These are phyloP conservation scores for Gnomoniopsis sp. DNA, from an alignment of 2,329 filamentous ascomycete species.

Conservation along the genomic window DNA sequence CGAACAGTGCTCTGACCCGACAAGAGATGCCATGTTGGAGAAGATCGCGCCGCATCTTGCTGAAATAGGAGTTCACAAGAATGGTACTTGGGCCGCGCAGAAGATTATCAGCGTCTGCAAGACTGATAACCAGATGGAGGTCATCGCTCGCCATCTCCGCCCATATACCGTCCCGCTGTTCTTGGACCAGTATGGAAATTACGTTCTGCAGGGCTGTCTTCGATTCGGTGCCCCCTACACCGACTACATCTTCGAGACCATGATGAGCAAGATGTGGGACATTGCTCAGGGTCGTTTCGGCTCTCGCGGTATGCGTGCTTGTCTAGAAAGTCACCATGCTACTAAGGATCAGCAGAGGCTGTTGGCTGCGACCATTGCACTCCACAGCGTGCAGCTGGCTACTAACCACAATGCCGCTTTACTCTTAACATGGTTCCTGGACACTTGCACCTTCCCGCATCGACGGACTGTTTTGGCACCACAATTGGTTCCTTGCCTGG, in stretches of 20 bases:
- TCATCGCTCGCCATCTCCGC: slow-evolving; percentile 80
- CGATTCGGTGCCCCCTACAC: slow-evolving; percentile 88
- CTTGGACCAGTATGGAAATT: slow-evolving; percentile 97
- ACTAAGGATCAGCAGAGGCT: slow-evolving; percentile 94
- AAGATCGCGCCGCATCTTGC: slow-evolving; percentile 89
- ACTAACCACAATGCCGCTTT: slow-evolving; percentile 95
- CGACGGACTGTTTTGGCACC: slow-evolving; percentile 90
- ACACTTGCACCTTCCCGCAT: slow-evolving; percentile 93
- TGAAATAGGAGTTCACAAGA: slow-evolving; percentile 98
- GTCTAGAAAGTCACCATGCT: slow-evolving; percentile 90
- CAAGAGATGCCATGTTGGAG: slow-evolving; percentile 86
- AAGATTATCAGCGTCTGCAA: slow-evolving; percentile 98
- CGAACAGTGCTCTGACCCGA: slow-evolving; percentile 86
- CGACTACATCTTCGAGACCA: slow-evolving; percentile 96
- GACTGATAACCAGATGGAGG: slow-evolving; percentile 73
- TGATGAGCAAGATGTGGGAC: slow-evolving; percentile 93
- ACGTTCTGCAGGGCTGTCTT: slow-evolving; percentile 93
- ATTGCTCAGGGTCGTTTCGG: slow-evolving; percentile 90
- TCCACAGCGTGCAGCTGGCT: slow-evolving; percentile 93
- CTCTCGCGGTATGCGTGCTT: slow-evolving; percentile 93
- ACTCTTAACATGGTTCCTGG: slow-evolving; percentile 93
- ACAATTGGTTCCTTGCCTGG: slow-evolving; percentile 85
- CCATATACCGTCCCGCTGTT: slow-evolving; percentile 89
- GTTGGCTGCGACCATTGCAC: slow-evolving; percentile 89
- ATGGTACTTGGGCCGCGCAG: slow-evolving; percentile 97